Evolutionary conservation across 2,329 filamentous ascomycete genomes (phyloP).

Genomic region (Fusarium anguioides): DNA sequence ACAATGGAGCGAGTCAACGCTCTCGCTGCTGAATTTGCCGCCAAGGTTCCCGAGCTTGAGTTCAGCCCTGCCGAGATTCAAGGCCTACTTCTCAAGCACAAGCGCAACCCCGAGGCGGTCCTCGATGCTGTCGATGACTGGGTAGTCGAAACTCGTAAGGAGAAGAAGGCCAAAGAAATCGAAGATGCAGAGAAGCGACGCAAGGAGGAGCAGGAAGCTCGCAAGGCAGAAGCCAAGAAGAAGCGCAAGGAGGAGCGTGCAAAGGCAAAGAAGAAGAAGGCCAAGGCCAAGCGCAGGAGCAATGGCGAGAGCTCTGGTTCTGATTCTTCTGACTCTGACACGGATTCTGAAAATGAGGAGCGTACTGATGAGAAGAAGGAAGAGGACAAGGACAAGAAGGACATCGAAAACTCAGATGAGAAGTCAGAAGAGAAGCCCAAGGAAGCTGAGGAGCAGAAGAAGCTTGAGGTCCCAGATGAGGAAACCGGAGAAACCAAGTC

Average conservation of each 20-base stretch:
- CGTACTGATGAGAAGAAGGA: conserved; percentile 32
- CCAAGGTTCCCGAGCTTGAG: conserved; percentile 63
- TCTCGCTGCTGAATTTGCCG: conserved; percentile 62
- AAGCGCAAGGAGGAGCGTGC: conserved; percentile 44
- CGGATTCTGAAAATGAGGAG: conserved; percentile 40
- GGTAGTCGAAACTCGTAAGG: conserved; percentile 61
- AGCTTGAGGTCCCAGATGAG: conserved; percentile 16
- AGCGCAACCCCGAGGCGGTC: conserved; percentile 62
- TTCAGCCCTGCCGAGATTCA: conserved; percentile 72
- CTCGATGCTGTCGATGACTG: conserved; percentile 61
- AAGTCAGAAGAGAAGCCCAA: conserved; percentile 20
- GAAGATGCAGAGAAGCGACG: conserved; percentile 56
- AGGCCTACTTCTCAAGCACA: conserved; percentile 67
- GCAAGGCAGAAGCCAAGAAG: conserved; percentile 47
- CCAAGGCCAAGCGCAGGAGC: conserved; percentile 39
- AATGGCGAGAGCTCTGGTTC: conserved; percentile 40
- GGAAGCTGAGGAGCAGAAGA: conserved; percentile 13
- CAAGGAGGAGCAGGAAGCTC: conserved; percentile 50
- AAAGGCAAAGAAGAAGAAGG: conserved; percentile 41
- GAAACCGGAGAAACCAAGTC: conserved; percentile 24
- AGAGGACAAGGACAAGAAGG: conserved; percentile 36
- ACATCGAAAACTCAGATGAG: conserved; percentile 10
- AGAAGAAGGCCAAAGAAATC: conserved; percentile 59
- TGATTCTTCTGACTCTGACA: conserved; percentile 39
- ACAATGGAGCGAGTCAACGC: conserved; percentile 55